phyloP scores from a whole-genome alignment of 345 rosid genomes.

The Euphorbia peplus region DNA sequence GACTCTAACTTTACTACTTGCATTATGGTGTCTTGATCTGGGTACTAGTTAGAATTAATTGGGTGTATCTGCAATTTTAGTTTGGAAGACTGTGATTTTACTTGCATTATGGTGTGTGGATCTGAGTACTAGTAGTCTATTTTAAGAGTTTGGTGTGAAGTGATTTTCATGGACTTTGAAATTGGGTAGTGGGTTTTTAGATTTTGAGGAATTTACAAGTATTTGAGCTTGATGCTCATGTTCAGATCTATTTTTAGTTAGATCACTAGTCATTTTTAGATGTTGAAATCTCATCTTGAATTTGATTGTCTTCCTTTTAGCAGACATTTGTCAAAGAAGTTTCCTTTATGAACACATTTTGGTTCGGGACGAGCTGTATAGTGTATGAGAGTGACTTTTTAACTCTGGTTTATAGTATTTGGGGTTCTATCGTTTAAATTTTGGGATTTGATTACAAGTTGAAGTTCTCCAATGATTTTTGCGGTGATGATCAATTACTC shows the following conservation, averaged over 20 bases:
- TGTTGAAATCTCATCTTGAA: not conserved
- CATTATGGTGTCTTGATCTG: not conserved
- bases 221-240: conserved; percentile 3
- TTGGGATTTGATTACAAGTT: conserved; percentile 7
- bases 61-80: too few species aligned
- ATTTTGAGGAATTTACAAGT: not conserved
- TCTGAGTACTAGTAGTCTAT: not conserved
- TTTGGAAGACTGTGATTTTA: not conserved
- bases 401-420: not conserved
- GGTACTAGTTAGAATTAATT: too few species aligned
- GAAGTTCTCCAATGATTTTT: not conserved
- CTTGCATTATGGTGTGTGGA: not conserved
- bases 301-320: conserved; percentile 2
- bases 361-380: not conserved
- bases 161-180: not conserved
- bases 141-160: not conserved
- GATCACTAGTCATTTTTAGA: not conserved
- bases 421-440: not conserved
- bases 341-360: not conserved
- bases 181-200: conserved; percentile 6
- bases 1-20: not conserved
- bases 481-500: not conserved
- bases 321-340: not conserved
- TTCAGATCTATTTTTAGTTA: conserved; percentile 14
- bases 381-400: not conserved